Evolutionary conservation across 768 basidiomycete species (phyloP), one percentile per base, ranked within the genome.

Genomic region (Kwoniella heveanensis): DNA sequence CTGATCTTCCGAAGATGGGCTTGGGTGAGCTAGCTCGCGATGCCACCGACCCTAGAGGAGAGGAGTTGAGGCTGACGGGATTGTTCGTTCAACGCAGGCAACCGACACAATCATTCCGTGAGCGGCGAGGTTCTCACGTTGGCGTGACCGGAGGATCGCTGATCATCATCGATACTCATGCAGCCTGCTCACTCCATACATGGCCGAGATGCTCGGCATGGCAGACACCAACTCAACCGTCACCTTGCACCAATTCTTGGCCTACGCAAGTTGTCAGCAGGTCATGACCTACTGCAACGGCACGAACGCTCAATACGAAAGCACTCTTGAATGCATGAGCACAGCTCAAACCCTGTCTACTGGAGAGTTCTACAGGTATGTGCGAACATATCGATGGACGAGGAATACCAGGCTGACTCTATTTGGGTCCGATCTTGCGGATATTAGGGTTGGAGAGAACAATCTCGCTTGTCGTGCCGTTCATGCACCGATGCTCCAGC

Each of bases 381-480:
- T 32, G 13, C 10, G 1, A n/a, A n/a, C n/a, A n/a, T n/a, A n/a
- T n/a, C n/a, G n/a, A n/a, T n/a, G n/a, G n/a, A n/a, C n/a, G n/a
- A n/a, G n/a, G n/a, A n/a, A n/a, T n/a, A n/a, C n/a, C n/a, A n/a
- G n/a, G n/a, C n/a, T n/a, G n/a, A n/a, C n/a, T n/a, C n/a, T n/a
- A n/a, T n/a, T n/a, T n/a, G n/a, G n/a, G n/a, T n/a, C n/a, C n/a
- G n/a, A n/a, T n/a, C n/a, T n/a, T n/a, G n/a, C 32, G 7, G 6
- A 13, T 22, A 8, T 8, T 19, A 59, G 57, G 47, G 24, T 60
- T 46, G 46, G 37, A 54, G 72, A 71, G 29, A 54, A 74, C 36
- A 74, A 74, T 39, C 39, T 74, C 17, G 47, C 51, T 19, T 74
- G 72, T 56, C 48, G 72, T 54, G 39, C 49, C 1, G 58, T 71